Evolutionary conservation across 768 basidiomycete species (phyloP).

Genomic region (Kwoniella europaea): DNA sequence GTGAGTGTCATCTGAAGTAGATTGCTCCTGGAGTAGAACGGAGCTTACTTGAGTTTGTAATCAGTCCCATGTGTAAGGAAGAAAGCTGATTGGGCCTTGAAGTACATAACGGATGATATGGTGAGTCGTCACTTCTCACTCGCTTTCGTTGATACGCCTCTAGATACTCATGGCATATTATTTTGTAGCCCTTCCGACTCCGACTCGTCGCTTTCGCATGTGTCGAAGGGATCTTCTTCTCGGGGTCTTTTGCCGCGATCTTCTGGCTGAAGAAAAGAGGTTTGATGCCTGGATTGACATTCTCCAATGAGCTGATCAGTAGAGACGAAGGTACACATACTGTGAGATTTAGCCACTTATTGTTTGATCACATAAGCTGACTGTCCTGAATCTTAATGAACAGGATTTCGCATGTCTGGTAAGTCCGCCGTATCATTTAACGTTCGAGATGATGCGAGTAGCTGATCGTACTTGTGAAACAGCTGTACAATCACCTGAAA

Average conservation of each 20-base stretch:
- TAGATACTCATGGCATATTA: neutral
- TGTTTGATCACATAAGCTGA: too few species aligned
- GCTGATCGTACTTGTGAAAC: constrained; percentile 2
- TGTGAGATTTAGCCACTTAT: neutral
- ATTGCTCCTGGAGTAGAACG: too few species aligned
- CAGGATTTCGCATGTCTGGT: constrained; percentile 49
- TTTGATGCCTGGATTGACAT: constrained; percentile 57
- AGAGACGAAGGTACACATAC: constrained; percentile 53
- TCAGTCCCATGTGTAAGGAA: constrained; percentile 56
- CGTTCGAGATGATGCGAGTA: too few species aligned
- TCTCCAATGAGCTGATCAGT: constrained; percentile 54
- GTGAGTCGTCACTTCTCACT: constrained; percentile 22
- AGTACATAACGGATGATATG: constrained; percentile 54
- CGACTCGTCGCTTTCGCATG: constrained; percentile 56
- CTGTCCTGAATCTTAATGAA: too few species aligned
- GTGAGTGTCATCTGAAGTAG: constrained; percentile 29
- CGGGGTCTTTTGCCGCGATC: constrained; percentile 58
- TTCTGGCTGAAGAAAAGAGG: constrained; percentile 59
- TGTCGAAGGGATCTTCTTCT: constrained; percentile 59
- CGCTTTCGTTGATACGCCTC: neutral
- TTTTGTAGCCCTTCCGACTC: constrained; percentile 17
- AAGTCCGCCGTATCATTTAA: neutral
- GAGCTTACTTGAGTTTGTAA: neutral
- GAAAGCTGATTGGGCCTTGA: constrained; percentile 58
- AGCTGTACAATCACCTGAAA: constrained; percentile 47